phyloP scores from a whole-genome alignment of 2,329 filamentous ascomycete species.

The Fusarium sulawesiense region DNA sequence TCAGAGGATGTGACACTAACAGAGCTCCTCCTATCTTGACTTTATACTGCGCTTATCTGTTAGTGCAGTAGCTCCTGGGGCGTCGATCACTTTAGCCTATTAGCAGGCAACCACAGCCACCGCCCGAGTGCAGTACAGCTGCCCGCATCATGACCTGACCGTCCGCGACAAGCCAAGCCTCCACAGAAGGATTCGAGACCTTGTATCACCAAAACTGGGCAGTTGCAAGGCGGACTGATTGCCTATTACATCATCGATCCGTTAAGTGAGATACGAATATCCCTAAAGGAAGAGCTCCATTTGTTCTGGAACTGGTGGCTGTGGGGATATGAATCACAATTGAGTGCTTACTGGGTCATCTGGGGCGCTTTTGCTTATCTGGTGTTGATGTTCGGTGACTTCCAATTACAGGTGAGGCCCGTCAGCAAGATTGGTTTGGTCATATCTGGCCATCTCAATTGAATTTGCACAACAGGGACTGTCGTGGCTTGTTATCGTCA shows the following conservation, averaged over 20 bases:
- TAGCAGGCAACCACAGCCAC: neutral
- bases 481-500: too few species aligned
- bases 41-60: neutral
- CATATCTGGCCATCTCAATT: neutral
- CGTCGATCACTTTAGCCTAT: neutral
- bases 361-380: neutral
- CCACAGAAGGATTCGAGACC: neutral
- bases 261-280: neutral
- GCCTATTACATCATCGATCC: neutral
- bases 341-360: neutral
- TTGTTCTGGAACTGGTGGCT: neutral
- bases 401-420: neutral
- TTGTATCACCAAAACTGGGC: neutral
- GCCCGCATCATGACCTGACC: neutral
- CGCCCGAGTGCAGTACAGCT: neutral
- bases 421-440: neutral
- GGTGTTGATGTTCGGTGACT: neutral
- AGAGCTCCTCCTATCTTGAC: neutral
- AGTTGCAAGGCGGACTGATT: neutral
- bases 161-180: neutral
- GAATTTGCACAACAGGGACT: neutral
- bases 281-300: fast-evolving
- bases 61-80: fast-evolving
- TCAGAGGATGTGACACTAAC: neutral
- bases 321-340: neutral